phyloP scores from a whole-genome alignment of 192 early-diverging fungal genomes.

The Umbelopsis ramanniana region DNA sequence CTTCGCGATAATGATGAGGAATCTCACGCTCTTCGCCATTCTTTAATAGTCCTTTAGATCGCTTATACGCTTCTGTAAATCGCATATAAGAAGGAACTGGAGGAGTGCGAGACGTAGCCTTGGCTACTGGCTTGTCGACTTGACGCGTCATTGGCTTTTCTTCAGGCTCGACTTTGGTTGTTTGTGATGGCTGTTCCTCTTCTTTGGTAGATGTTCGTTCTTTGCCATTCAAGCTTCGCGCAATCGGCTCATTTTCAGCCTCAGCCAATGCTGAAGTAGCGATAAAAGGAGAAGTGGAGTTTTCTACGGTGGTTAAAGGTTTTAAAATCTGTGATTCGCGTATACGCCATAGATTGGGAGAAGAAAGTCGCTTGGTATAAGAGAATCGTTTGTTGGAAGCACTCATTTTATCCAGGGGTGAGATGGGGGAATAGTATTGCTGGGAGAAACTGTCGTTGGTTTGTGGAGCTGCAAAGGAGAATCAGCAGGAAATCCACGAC shows the following conservation, averaged over 20 bases:
- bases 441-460: conserved; percentile 9
- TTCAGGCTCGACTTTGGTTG: background rate
- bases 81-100: conserved; percentile 12
- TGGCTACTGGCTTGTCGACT: background rate
- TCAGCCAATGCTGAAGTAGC: background rate
- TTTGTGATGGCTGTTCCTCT: background rate
- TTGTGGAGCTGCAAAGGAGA: background rate
- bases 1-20: background rate
- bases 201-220: background rate
- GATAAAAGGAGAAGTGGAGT: background rate
- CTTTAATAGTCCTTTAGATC: background rate
- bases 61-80: conserved; percentile 5
- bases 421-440: conserved; percentile 2
- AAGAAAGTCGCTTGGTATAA: conserved; percentile 4
- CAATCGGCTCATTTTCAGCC: background rate
- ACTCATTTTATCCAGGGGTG: conserved; percentile 1
- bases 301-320: conserved; percentile 1
- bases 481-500: background rate
- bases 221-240: background rate
- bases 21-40: background rate
- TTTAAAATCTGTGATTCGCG: conserved; percentile 7
- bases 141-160: background rate
- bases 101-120: background rate
- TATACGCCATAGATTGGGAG: conserved; percentile 19
- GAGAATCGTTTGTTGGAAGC: conserved; percentile 4